Conservation (phyloP, 805 yeast species). For the Candida silvicultrix region DNA sequence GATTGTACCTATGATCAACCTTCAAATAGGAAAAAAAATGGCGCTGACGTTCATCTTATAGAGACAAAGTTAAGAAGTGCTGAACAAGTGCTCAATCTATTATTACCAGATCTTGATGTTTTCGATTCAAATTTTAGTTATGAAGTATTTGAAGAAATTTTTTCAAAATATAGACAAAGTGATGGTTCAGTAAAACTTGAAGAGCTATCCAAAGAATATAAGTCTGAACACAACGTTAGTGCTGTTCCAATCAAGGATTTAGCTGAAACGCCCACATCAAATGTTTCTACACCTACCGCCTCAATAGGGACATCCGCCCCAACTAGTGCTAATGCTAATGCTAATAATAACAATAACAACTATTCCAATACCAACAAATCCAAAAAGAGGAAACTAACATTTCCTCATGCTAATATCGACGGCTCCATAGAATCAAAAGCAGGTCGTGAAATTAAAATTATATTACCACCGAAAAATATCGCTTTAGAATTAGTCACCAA, state of each 20-base stretch:
- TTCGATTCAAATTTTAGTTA: conserved; percentile 24
- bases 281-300: neutral
- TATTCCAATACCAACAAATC: neutral
- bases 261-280: conserved; percentile 3
- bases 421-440: conserved; percentile 32
- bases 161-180: neutral
- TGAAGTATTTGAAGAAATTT: conserved; percentile 16
- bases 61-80: conserved; percentile 30
- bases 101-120: conserved; percentile 35
- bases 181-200: conserved; percentile 4
- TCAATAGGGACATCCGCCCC: neutral
- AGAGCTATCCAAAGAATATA: conserved; percentile 8
- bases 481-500: conserved; percentile 67
- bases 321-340: neutral
- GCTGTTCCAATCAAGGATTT: conserved; percentile 1
- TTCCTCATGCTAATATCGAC: conserved; percentile 27
- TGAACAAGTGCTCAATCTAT: conserved; percentile 26
- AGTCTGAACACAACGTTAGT: conserved; percentile 1
- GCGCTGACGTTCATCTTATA: conserved; percentile 24
- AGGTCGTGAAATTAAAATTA: conserved; percentile 48
- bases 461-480: conserved; percentile 67
- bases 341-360: neutral
- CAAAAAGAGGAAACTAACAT: conserved; percentile 12
- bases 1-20: conserved; percentile 77
- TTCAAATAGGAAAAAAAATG: conserved; percentile 35